Evolutionary conservation across 352 stramenopile genomes (phyloP).

Genomic region (Globisporangium iwayamae): DNA sequence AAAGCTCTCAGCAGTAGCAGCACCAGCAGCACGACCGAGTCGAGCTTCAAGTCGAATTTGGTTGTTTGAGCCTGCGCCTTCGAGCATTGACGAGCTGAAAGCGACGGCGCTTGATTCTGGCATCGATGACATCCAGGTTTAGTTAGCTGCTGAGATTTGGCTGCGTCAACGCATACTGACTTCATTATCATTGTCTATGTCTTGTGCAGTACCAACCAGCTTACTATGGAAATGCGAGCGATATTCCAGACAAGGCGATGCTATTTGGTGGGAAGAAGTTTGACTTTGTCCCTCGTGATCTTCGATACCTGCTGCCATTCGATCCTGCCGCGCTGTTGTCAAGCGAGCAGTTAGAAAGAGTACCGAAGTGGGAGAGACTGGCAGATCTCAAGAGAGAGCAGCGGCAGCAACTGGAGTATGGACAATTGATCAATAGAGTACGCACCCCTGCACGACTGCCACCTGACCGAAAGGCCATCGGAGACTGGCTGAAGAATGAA

Average conservation of each 20-base stretch:
- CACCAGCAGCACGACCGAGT: not conserved
- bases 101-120: slow-evolving; percentile 39
- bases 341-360: slow-evolving; percentile 1
- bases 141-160: not conserved
- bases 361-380: slow-evolving; percentile 9
- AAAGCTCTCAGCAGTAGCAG: not conserved
- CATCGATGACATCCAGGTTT: slow-evolving; percentile 42
- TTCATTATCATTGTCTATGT: not conserved
- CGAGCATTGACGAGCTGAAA: slow-evolving; percentile 38
- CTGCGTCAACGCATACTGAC: not conserved
- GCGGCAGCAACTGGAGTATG: not conserved
- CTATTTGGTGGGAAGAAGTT: slow-evolving; percentile 77
- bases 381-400: slow-evolving; percentile 7
- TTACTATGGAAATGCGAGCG: slow-evolving; percentile 46
- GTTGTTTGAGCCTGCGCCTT: slow-evolving; percentile 41
- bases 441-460: slow-evolving; percentile 38
- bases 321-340: slow-evolving; percentile 27
- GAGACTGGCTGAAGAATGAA: slow-evolving; percentile 31
- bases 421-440: slow-evolving; percentile 24
- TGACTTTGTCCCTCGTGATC: slow-evolving; percentile 38
- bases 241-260: slow-evolving; percentile 72
- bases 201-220: slow-evolving; percentile 42
- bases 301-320: slow-evolving; percentile 38
- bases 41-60: slow-evolving; percentile 28
- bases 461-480: slow-evolving; percentile 26